Base-by-base conservation (phyloP, 2,329 filamentous ascomycete genomes). In the Diaporthe sp. region DNA sequence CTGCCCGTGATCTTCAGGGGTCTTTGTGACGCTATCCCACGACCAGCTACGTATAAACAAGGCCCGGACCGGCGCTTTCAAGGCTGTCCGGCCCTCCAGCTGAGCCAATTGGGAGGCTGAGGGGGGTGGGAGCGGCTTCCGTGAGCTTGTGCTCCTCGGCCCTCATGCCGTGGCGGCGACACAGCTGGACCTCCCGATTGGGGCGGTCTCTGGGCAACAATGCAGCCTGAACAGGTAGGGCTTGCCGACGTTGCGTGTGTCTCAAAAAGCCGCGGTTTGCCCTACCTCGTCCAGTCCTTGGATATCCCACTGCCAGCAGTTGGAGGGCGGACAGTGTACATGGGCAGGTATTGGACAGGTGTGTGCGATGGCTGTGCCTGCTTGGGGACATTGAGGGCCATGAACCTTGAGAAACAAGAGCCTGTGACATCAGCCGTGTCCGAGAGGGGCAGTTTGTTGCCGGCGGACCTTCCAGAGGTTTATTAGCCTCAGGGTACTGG, bases 231-330 rank as follows among this genome's bases (percentile, higher is more conserved):
- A 55, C 46, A 57, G 71, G 71, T 73, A 73, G 71, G 71, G 71
- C 71, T 73, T 73, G 71, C 71, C 58, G 71, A 73, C 46, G 71
- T 73, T 73, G 71, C 39, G 49, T 46, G 22, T 65, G 71, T 73
- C 61, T 73, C 71, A 73, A 57, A 44, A 65, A 55, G 65, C 65
- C 65, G 65, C 46, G 49, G 34, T 70, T 31, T 70, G 65, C 65
- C 49, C 49, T 55, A 70, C 49, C n/a, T 55, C 34, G 15, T 17
- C 34, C 65, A 55, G n/a, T 15, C n/a, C 65, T 55, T 70, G 49
- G n/a, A 42, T 55, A 70, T 55, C 9, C 65, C 49, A 70, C 25
- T 9, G 46, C 34, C 65, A 70, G 65, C 65, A 42, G 31, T 37
- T 28, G 31, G 46, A 49, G 61, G 46, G 17, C 15, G 28, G 44